Evolutionary conservation across 2,329 filamentous ascomycete genomes (phyloP), one percentile per base, ranked within the genome.

Genomic region (Paecilomyces dactylethromorphus): DNA sequence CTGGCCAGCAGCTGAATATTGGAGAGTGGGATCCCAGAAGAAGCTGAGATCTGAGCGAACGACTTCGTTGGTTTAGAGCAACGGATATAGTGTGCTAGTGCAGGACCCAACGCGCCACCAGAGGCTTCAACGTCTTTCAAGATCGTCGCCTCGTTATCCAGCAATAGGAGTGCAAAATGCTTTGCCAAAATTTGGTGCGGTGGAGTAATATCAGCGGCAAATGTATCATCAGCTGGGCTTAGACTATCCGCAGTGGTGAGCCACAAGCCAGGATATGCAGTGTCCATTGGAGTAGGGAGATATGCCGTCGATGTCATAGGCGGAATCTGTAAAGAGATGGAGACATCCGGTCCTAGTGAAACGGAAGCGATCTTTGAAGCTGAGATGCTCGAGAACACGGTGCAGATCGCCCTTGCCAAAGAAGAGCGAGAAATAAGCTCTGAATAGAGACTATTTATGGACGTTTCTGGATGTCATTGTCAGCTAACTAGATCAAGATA

Each of bases 1-100:
- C 91, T 89, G 10, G 92, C 92, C 62, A 96, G 90, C 65, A 91
- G 88, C 63, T 93, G 88, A 62, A 97, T 88, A 65, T 96, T 90
- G 32, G 85, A 82, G 1, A 94, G 81, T 3, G 89, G 87, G 56
- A 97, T 87, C 21, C 87, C 84, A 56, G 77, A 78, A 1, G 69
- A 63, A 3, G 72, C 69, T 65, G 82, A 92, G 63, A 91, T 83
- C 61, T 89, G 86, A 35, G 90, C 88, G 73, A 92, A 92, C 0
- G 82, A 85, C 64, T 87, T 87, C 1, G 82, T 86, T 4, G 85
- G 83, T 29, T 80, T 82, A 10, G 82, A 79, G 58, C 80, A 81
- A 50, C 82, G 81, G 56, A 88, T 81, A 66, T 87, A 86, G 71
- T 92, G 90, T 2, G 92, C 84, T 71, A 99, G 86, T 6, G 88